Evolutionary conservation across 352 stramenopile genomes (phyloP).

Genomic region (Phytophthora cryptogea): DNA sequence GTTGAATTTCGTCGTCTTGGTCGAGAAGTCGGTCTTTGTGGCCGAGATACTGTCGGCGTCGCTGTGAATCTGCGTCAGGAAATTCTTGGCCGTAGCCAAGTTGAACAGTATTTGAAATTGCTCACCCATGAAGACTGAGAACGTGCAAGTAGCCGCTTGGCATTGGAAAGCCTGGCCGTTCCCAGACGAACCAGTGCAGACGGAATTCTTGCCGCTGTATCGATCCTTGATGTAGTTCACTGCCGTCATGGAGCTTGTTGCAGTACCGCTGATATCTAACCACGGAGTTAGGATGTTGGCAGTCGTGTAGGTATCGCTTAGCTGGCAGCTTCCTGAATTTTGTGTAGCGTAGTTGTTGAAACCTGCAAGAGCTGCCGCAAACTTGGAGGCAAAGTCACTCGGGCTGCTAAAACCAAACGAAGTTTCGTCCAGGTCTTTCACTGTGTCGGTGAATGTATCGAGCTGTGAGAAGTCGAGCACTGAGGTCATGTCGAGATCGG

Average conservation of each 20-base stretch:
- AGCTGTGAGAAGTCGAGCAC: conserved; percentile 59
- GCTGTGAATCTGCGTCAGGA: conserved; percentile 33
- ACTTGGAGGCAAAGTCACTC: background rate
- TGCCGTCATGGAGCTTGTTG: background rate
- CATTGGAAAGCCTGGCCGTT: conserved; percentile 4
- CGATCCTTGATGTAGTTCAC: conserved; percentile 6
- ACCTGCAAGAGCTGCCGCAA: background rate
- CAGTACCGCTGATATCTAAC: conserved; percentile 19
- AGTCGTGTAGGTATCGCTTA: conserved; percentile 20
- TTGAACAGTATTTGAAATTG: conserved; percentile 2
- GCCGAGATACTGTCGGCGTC: conserved; percentile 37
- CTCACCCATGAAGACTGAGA: conserved; percentile 26
- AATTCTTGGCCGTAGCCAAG: conserved; percentile 30
- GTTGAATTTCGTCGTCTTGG: conserved; percentile 45
- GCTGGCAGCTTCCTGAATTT: background rate
- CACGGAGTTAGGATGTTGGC: conserved; percentile 44
- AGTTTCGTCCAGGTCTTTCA: conserved; percentile 19
- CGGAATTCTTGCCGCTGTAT: background rate
- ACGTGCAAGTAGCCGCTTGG: conserved; percentile 2
- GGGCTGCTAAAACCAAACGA: conserved; percentile 36
- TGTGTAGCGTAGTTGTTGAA: conserved; percentile 43
- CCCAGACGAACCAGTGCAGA: background rate
- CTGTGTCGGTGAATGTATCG: conserved; percentile 36
- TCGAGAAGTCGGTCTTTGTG: conserved; percentile 47
- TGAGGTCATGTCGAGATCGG: conserved; percentile 28